phyloP scores from a whole-genome alignment of 805 yeast genomes.

The Wickerhamiella occidentalis region DNA sequence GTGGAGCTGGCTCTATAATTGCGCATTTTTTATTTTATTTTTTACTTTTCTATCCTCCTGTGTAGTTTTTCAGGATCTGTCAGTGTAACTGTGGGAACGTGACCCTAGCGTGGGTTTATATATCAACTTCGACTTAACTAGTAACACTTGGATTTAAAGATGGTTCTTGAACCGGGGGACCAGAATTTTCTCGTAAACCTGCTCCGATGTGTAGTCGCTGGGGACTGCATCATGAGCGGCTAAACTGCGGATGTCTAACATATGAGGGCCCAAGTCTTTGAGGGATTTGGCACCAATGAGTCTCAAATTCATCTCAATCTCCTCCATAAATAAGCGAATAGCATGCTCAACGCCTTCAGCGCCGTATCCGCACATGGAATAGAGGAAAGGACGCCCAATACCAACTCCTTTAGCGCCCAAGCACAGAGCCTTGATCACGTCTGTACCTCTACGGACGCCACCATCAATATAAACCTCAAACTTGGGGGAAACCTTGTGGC shows the following conservation, averaged over 20 bases:
- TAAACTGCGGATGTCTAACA: conserved; percentile 38
- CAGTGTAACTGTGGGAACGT: too few species aligned
- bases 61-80: too few species aligned
- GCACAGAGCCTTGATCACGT: conserved; percentile 61
- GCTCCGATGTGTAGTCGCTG: conserved; percentile 16
- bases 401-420: conserved; percentile 70
- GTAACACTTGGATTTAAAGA: too few species aligned
- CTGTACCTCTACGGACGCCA: conserved; percentile 67
- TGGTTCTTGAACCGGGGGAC: conserved; percentile 18
- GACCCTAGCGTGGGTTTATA: too few species aligned
- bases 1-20: too few species aligned
- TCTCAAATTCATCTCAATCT: conserved; percentile 66
- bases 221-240: conserved; percentile 17
- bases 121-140: too few species aligned
- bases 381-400: conserved; percentile 61
- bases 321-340: conserved; percentile 54
- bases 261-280: conserved; percentile 44
- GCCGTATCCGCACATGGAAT: conserved; percentile 72
- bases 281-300: conserved; percentile 58
- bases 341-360: conserved; percentile 59
- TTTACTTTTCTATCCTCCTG: too few species aligned
- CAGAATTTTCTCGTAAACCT: conserved; percentile 20
- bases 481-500: conserved; percentile 29
- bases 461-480: conserved; percentile 64
- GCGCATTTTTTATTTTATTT: too few species aligned